A percentile compares a stretch with the other conserved stretches of the same genome.
These are phyloP conservation scores for Malassezia japonica DNA, from an alignment of 1,284 basidiomycete genomes.

Conservation along the genomic window DNA sequence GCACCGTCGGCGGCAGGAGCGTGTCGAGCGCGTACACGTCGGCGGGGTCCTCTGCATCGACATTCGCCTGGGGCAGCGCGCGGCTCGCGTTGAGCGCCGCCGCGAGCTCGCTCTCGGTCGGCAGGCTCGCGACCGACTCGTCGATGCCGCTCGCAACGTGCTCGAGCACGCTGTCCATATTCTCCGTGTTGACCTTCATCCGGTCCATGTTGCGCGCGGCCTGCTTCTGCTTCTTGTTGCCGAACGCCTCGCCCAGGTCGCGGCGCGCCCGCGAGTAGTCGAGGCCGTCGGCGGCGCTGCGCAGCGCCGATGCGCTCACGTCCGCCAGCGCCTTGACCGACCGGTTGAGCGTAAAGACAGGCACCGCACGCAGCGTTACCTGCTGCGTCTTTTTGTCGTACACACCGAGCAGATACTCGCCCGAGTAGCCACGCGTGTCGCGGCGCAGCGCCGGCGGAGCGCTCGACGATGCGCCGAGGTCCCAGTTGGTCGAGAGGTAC, in stretches of 20 bases:
- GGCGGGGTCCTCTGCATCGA: slow-evolving; percentile 33
- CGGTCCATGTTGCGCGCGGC: slow-evolving; percentile 39
- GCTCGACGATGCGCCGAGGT: slow-evolving; percentile 12
- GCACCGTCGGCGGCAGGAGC: slow-evolving; percentile 29
- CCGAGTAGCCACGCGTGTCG: slow-evolving; percentile 34
- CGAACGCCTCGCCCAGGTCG: slow-evolving; percentile 42
- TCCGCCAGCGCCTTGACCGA: slow-evolving; percentile 33
- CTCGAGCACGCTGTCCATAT: slow-evolving; percentile 39
- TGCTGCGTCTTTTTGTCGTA: slow-evolving; percentile 34
- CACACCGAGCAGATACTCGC: slow-evolving; percentile 43
- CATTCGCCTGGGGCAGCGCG: slow-evolving; percentile 35
- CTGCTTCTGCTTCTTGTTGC: slow-evolving; percentile 45
- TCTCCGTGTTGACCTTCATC: slow-evolving; percentile 45
- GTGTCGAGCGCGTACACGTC: slow-evolving; percentile 36
- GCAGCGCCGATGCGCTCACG: slow-evolving; percentile 25
- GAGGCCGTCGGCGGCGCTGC: slow-evolving; percentile 21
- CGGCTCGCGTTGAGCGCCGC: slow-evolving; percentile 27
- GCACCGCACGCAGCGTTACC: slow-evolving; percentile 37
- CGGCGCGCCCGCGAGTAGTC: slow-evolving; percentile 30
- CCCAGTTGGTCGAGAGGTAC: slow-evolving; percentile 33
- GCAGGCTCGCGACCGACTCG: slow-evolving; percentile 23
- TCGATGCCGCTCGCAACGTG: slow-evolving; percentile 37
- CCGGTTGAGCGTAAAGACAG: slow-evolving; percentile 35
- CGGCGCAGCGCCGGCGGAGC: slow-evolving; percentile 24
- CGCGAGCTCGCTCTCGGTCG: slow-evolving; percentile 26